Base-by-base conservation (phyloP, 2,329 filamentous ascomycete genomes). In the Fusarium sp. region DNA sequence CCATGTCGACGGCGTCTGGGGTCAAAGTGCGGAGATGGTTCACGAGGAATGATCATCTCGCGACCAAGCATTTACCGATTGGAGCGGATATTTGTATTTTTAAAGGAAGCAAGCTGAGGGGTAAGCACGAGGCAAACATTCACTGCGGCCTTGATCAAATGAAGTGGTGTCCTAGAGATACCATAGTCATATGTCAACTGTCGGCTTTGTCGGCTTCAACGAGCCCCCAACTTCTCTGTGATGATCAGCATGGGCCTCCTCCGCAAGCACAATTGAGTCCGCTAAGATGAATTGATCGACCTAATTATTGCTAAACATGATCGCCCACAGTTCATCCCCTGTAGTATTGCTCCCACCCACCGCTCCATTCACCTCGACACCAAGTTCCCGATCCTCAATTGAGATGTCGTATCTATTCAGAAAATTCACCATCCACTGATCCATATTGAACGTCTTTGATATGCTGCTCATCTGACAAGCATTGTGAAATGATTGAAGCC, bases 361-460 rank as follows among this genome's bases (percentile, higher is more conserved):
- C n/a, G 16, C 46, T 3, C 27, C 46, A 20, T 31, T 31, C 11
- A 51, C n/a, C 27, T 51, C 46, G 6, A 31, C 25, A 9, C 25
- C 46, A 18, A 51, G 25, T 31, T 51, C 46, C 16, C 46, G 9
- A 51, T 51, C 46, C 46, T 51, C 46, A 6, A 27, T 54, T 2
- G 36, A 27, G 2, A 44, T 29, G n/a, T 57, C 54, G 7, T 57
- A 57, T 20, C 54, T 57, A 20, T 57, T 57, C 2, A 57, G 38
- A 3, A 57, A 57, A 5, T 57, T 33, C 11, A 38, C 54, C 54
- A 57, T 57, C 54, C 54, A 57, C 36, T 57, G 54, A 13, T 57
- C 54, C 54, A 57, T 57, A 13, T 57, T 57, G 54, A 57, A 57
- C 4, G 54, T 57, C 20, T 44, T 57, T n/a, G 54, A 57, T n/a